These are phyloP conservation scores for Panicum virgatum DNA, from an alignment of 202 grass and related monocot species.

Conservation along the genomic window DNA sequence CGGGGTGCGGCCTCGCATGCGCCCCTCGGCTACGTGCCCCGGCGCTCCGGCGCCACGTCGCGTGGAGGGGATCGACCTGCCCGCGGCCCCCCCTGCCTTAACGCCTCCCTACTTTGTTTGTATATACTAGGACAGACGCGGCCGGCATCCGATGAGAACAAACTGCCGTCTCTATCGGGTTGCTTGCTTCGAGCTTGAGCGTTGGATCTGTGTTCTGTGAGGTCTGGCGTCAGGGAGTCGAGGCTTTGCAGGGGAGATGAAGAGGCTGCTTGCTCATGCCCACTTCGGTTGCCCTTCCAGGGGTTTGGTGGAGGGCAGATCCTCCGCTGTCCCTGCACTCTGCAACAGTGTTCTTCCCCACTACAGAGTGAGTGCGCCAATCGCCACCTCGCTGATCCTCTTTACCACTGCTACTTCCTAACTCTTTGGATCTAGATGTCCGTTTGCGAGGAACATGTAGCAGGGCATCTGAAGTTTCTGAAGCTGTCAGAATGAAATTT, in stretches of 20 bases:
- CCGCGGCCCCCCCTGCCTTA: not conserved
- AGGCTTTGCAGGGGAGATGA: constrained; percentile 11
- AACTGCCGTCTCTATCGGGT: constrained; percentile 12
- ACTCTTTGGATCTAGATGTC: not conserved
- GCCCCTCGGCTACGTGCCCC: constrained; percentile 8
- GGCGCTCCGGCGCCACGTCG: constrained; percentile 21
- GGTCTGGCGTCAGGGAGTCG: not conserved
- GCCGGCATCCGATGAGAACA: not conserved
- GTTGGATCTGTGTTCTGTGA: not conserved
- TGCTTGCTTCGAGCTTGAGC: constrained; percentile 6
- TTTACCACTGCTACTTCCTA: not conserved
- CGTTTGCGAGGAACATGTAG: not conserved
- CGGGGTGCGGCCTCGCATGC: constrained; percentile 26
- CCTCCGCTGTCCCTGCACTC: not conserved
- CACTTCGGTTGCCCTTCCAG: not conserved
- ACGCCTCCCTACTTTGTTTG: not conserved
- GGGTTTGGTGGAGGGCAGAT: not conserved
- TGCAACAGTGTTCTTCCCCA: not conserved
- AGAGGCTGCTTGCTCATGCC: constrained; percentile 47
- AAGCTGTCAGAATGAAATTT: not conserved
- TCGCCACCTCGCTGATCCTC: not conserved
- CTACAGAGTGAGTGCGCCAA: constrained; percentile 29
- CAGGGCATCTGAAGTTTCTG: not conserved
- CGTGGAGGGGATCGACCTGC: not conserved
- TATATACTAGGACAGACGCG: too few species aligned